phyloP scores from a whole-genome alignment of 805 yeast species.

The Metschnikowia similis region DNA sequence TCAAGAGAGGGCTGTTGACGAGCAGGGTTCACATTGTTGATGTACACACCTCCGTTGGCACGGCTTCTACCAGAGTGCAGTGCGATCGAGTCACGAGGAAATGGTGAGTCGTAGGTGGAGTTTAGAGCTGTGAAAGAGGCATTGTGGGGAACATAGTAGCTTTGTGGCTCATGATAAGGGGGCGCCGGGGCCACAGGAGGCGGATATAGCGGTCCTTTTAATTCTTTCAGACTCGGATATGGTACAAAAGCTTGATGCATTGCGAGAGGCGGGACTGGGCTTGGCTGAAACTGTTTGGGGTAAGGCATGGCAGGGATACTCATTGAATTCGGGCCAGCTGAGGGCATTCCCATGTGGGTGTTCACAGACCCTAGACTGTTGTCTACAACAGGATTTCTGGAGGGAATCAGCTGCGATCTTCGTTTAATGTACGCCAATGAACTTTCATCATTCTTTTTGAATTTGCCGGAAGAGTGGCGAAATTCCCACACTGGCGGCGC shows the following conservation, averaged over 20 bases:
- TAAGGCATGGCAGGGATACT: not conserved
- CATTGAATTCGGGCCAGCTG: not conserved
- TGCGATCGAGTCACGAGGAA: not conserved
- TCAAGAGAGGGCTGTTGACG: not conserved
- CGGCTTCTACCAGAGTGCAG: slow-evolving; percentile 1
- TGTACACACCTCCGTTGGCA: not conserved
- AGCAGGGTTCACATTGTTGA: not conserved
- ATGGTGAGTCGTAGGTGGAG: not conserved
- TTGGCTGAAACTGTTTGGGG: not conserved
- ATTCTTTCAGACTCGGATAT: not conserved
- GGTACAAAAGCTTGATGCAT: not conserved
- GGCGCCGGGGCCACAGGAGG: not conserved
- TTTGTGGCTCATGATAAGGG: not conserved
- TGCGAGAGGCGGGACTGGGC: not conserved
- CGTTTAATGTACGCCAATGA: slow-evolving; percentile 45
- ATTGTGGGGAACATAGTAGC: not conserved
- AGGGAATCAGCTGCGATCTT: slow-evolving; percentile 38
- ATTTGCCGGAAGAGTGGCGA: slow-evolving; percentile 49
- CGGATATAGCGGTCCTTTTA: not conserved
- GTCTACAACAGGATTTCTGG: slow-evolving; percentile 1
- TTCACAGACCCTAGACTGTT: not conserved
- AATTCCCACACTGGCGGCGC: slow-evolving; percentile 51
- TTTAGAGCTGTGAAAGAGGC: not conserved
- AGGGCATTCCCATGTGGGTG: not conserved
- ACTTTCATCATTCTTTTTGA: slow-evolving; percentile 44